phyloP scores from a whole-genome alignment of 2,329 filamentous ascomycete genomes.

The Fusarium begoniae region DNA sequence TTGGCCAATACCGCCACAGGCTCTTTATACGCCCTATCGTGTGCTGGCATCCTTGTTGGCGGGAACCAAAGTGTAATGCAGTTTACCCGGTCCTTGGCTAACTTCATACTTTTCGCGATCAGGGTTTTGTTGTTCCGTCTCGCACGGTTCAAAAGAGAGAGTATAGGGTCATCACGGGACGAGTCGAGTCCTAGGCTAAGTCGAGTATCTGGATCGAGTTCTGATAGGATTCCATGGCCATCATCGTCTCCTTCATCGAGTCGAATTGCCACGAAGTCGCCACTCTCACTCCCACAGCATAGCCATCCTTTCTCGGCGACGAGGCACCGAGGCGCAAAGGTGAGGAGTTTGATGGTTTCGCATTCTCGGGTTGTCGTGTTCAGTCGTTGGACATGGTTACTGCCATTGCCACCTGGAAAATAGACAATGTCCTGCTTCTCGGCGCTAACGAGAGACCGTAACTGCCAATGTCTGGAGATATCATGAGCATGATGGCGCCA shows the following conservation, averaged over 20 bases:
- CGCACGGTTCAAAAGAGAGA: slow-evolving; percentile 51
- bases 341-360: slow-evolving; percentile 76
- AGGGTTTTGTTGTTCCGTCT: slow-evolving; percentile 55
- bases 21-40: slow-evolving; percentile 55
- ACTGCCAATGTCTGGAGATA: slow-evolving; percentile 76
- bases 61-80: slow-evolving; percentile 73
- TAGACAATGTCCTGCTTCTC: slow-evolving; percentile 82
- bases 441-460: slow-evolving; percentile 89
- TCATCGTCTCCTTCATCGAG: slow-evolving; percentile 56
- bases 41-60: slow-evolving; percentile 45
- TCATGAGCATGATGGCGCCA: slow-evolving; percentile 21
- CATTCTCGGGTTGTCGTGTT: slow-evolving; percentile 75
- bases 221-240: slow-evolving; percentile 37
- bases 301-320: slow-evolving; percentile 89
- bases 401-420: slow-evolving; percentile 80
- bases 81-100: slow-evolving; percentile 70
- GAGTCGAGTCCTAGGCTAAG: slow-evolving; percentile 45
- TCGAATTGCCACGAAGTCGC: slow-evolving; percentile 85
- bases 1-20: slow-evolving; percentile 81
- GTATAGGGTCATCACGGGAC: slow-evolving; percentile 47
- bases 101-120: slow-evolving; percentile 61
- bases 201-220: slow-evolving; percentile 49
- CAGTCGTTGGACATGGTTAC: slow-evolving; percentile 71
- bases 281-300: slow-evolving; percentile 87
- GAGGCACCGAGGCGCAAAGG: slow-evolving; percentile 83